Base-by-base conservation (phyloP, 2,329 filamentous ascomycete species). In the Cytospora leucostoma region DNA sequence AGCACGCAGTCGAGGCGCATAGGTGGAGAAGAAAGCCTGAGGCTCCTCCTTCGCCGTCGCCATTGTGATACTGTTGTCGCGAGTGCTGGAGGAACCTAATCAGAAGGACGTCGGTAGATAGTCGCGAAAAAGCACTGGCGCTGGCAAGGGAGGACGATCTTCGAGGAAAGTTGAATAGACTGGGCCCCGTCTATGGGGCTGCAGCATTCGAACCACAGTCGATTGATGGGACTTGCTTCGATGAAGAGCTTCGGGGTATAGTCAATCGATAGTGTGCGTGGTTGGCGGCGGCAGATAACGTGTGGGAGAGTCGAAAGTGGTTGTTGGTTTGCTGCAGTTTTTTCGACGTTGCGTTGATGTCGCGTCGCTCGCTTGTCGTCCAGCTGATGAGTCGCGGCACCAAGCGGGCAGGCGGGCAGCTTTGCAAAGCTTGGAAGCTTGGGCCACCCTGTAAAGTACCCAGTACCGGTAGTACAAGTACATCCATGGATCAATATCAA, bases 21-120 rank as follows among this genome's bases (percentile, higher is more conserved):
- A 97, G 74, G 89, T 93, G 62, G 92, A 94, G 70, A 95, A 88
- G 73, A 96, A 95, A 51, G 93, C 91, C 79, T 97, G 92, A 55
- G 93, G 92, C 59, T 70, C 71, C 38, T 72, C 70, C 79, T 78
- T 68, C 11, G 15, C 52, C 15, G 78, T 59, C 71, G 68, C 81
- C 83, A 85, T 85, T 66, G 68, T 76, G 59, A 27, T 27, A 7
- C 19, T 5, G 27, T 21, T 62, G 21, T 37, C 49, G 59, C 40
- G 19, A 15, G 19, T 19, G 4, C 15, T 37, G 11, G 34, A 37
- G 34, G 17, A 37, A n/a, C n/a, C 32, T n/a, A 37, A 27, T 27
- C 27, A 27, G 4, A 27, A 27, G 2, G 27, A 27, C 4, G 27
- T 21, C 27, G 15, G 35, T 12, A 33, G 10, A 15, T 32, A 12